A percentile compares a stretch with the other conserved stretches of the same genome.
Conservation (phyloP, 495 filamentous ascomycete species). For the Daldinia concentrica region DNA sequence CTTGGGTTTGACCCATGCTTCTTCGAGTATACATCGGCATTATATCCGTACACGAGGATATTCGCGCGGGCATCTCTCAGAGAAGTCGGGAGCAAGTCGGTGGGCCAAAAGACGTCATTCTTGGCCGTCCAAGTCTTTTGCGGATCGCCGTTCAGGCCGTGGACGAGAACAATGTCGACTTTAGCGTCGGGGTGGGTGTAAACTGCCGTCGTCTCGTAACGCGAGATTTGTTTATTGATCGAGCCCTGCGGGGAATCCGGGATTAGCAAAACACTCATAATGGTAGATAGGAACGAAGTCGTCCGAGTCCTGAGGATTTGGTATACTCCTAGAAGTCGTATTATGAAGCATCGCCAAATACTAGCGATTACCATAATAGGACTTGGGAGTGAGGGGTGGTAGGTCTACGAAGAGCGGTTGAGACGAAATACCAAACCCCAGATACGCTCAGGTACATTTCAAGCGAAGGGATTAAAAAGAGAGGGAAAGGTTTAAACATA, state of each 20-base stretch:
- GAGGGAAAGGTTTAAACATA: constrained; percentile 34
- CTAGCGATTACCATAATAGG: constrained; percentile 15
- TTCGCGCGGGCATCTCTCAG: constrained; percentile 70
- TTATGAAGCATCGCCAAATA: constrained; percentile 18
- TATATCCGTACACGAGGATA: constrained; percentile 85
- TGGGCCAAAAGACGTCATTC: constrained; percentile 77
- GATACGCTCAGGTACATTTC: constrained; percentile 27
- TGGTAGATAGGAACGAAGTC: constrained; percentile 14
- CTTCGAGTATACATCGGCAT: constrained; percentile 74
- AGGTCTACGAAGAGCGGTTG: constrained; percentile 1
- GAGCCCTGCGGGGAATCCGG: constrained; percentile 47
- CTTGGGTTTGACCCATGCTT: constrained; percentile 56
- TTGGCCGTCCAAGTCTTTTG: constrained; percentile 77
- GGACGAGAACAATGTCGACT: constrained; percentile 79
- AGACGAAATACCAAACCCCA: neutral
- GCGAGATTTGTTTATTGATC: constrained; percentile 66
- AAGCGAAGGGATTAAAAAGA: constrained; percentile 2
- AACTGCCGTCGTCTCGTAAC: constrained; percentile 75
- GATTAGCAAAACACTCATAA: constrained; percentile 36
- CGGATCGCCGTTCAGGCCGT: constrained; percentile 84
- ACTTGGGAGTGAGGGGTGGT: neutral
- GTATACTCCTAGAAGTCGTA: constrained; percentile 16
- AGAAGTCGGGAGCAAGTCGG: constrained; percentile 73
- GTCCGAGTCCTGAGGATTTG: constrained; percentile 10
- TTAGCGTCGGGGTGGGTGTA: constrained; percentile 67